phyloP scores from a whole-genome alignment of 164 flowering plant species.

The Annona squamosa region DNA sequence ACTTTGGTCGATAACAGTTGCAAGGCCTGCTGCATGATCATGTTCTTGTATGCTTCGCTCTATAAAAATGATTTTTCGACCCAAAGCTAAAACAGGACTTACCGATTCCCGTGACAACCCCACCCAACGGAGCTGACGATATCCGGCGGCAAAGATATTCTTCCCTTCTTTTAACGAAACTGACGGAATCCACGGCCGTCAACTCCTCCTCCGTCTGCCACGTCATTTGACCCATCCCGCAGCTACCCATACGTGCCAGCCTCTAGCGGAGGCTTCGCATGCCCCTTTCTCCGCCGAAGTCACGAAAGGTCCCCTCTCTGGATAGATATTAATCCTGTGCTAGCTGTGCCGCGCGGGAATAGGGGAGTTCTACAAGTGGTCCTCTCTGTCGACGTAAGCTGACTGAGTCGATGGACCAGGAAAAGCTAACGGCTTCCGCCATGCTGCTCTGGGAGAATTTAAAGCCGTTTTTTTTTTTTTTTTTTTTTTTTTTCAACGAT shows the following conservation, averaged over 20 bases:
- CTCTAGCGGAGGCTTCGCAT: neutral
- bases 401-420: neutral
- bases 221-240: neutral
- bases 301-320: neutral
- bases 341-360: neutral
- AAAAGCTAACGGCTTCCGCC: constrained; percentile 6
- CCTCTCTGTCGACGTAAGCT: neutral
- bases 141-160: constrained; percentile 8
- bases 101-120: constrained; percentile 5
- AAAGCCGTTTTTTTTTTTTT: neutral
- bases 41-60: no score
- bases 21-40: no score
- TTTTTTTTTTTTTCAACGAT: neutral
- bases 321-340: neutral
- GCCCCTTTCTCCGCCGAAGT: neutral
- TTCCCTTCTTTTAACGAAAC: neutral
- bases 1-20: no score
- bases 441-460: neutral
- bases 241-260: neutral
- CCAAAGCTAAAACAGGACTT: constrained; percentile 3
- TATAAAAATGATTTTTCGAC: no score
- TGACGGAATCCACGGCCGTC: neutral
- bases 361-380: neutral
- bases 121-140: constrained; percentile 7
- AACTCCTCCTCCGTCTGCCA: neutral